phyloP scores from a whole-genome alignment of 441 rosid genomes.

The Eruca vesicaria region DNA sequence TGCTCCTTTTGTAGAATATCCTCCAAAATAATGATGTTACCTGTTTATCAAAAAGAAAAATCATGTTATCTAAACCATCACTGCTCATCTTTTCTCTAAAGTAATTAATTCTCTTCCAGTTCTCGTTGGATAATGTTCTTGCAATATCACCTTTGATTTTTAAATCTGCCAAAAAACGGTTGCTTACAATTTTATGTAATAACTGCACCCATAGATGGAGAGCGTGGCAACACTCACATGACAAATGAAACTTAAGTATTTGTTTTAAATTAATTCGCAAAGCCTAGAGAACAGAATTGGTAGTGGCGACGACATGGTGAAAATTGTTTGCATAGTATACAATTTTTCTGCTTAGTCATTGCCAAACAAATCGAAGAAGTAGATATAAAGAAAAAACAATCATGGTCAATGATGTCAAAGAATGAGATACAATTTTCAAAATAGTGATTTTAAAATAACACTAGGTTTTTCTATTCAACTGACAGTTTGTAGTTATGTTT shows the following conservation, averaged over 20 bases:
- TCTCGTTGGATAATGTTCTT: not conserved
- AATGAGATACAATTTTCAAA: not conserved
- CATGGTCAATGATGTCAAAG: not conserved
- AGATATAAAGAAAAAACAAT: not conserved
- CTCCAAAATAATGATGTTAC: not conserved
- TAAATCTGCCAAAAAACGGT: not conserved
- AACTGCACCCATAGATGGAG: not conserved
- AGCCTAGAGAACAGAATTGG: not conserved
- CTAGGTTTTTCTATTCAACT: not conserved
- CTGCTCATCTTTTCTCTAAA: not conserved
- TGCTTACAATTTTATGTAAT: not conserved
- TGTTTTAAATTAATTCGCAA: not conserved
- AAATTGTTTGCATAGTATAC: slow-evolving; percentile 3
- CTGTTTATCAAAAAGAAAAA: no score
- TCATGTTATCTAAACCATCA: not conserved
- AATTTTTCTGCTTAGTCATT: not conserved
- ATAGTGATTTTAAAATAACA: no score
- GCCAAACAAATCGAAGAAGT: not conserved
- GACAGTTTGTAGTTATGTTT: not conserved
- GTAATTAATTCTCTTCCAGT: not conserved
- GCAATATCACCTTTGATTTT: not conserved
- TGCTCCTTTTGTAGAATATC: not conserved
- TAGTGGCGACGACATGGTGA: slow-evolving; percentile 2
- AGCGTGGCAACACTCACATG: not conserved
- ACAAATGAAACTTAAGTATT: not conserved